Percentiles rank a stretch among this genome's conserved stretches.
These are phyloP conservation scores for Raddia distichophylla DNA, from an alignment of 176 grass and related monocot genomes.

Conservation along the genomic window DNA sequence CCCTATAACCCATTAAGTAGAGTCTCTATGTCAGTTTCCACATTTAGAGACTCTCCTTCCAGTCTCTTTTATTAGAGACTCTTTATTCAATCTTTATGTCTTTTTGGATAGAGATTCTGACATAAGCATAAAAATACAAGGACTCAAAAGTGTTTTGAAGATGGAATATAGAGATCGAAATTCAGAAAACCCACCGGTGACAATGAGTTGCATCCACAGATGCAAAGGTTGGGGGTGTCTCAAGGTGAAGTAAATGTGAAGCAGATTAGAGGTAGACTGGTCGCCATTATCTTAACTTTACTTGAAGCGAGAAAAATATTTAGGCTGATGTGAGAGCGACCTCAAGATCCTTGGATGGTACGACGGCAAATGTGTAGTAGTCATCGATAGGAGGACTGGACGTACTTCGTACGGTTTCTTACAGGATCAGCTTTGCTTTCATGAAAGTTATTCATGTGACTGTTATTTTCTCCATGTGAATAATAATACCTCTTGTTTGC, in stretches of 20 bases:
- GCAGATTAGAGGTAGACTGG: not conserved
- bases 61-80: no score
- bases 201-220: conserved; percentile 17
- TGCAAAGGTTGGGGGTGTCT: not conserved
- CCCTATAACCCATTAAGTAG: no score
- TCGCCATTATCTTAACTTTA: conserved; percentile 33
- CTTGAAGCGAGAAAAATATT: conserved; percentile 23
- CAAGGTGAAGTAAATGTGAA: conserved; percentile 26
- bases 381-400: not conserved
- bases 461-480: not conserved
- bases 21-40: no score
- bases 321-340: conserved; percentile 28
- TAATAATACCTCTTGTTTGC: not conserved
- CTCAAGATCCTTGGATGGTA: conserved; percentile 29
- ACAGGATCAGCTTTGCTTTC: not conserved
- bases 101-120: no score
- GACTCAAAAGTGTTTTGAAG: no score
- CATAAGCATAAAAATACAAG: no score
- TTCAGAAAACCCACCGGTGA: no score
- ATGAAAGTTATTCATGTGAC: not conserved
- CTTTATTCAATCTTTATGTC: no score
- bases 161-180: no score
- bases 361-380: not conserved
- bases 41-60: no score
- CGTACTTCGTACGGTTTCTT: not conserved